Evolutionary conservation across 1,284 basidiomycete genomes (phyloP).

Genomic region (Rhodotorula mucilaginosa): DNA sequence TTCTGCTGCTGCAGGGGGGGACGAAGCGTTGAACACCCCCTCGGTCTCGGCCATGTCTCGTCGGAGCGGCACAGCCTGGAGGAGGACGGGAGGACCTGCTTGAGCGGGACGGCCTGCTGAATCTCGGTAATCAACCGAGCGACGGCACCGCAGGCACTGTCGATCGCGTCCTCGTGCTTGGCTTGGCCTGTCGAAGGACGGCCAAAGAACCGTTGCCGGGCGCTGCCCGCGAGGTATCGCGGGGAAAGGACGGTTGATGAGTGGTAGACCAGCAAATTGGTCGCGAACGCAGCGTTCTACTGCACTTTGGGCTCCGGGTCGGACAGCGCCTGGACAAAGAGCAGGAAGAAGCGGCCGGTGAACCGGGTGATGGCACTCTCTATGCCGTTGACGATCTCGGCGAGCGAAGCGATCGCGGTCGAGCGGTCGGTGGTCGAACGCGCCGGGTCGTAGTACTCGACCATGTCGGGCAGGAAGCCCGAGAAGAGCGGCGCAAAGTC

Average conservation of each 20-base stretch:
- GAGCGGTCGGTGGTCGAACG: slow-evolving; percentile 88
- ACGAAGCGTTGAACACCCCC: slow-evolving; percentile 71
- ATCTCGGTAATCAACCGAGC: slow-evolving; percentile 84
- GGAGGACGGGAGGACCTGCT: slow-evolving; percentile 77
- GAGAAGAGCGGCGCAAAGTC: slow-evolving; percentile 84
- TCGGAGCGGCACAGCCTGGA: slow-evolving; percentile 73
- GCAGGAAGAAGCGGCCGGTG: slow-evolving; percentile 72
- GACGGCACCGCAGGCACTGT: slow-evolving; percentile 93
- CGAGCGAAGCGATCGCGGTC: slow-evolving; percentile 87
- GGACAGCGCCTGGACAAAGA: slow-evolving; percentile 77
- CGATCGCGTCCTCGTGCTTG: slow-evolving; percentile 76
- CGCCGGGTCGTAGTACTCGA: slow-evolving; percentile 87
- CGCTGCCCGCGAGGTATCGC: slow-evolving; percentile 74
- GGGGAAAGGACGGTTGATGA: slow-evolving; percentile 75
- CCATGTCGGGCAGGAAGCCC: slow-evolving; percentile 83
- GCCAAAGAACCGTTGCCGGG: slow-evolving; percentile 78
- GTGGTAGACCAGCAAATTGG: slow-evolving; percentile 87
- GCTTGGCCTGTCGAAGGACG: slow-evolving; percentile 52
- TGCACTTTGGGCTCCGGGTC: slow-evolving; percentile 89
- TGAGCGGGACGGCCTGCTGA: slow-evolving; percentile 75
- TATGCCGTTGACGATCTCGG: slow-evolving; percentile 93
- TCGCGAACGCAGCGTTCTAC: slow-evolving; percentile 93
- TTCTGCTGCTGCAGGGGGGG: slow-evolving; percentile 76
- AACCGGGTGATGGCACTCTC: slow-evolving; percentile 75
- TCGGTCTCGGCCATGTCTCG: slow-evolving; percentile 42